Evolutionary conservation across 2,329 filamentous ascomycete genomes (phyloP), one percentile per base, ranked within the genome.

Genomic region (Exophiala oligosperma): DNA sequence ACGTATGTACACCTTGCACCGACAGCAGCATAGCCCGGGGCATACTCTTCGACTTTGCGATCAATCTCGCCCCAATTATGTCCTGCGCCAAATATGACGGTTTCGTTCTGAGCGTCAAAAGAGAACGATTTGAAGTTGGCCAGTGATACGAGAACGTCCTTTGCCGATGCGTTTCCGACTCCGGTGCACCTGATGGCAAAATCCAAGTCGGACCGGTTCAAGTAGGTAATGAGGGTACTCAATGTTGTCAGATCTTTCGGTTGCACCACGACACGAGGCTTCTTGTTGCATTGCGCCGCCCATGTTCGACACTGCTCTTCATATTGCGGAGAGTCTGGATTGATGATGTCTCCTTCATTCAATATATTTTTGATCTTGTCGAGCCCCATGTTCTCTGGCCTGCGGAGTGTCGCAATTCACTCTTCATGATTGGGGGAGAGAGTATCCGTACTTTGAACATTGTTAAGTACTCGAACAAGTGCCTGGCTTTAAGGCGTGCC

Each of bases 51-150:
- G 56, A 77, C 65, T 38, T 73, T 68, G 4, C 54, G 54, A 57
- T 76, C 73, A 5, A 73, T 69, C 24, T 75, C 68, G 4, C 68
- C 65, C 74, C 75, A 78, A 14, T 66, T 62, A 48, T 71, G 66
- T 3, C 75, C 75, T 1, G 71, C 70, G 2, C 74, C 75, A 12
- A 77, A 52, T 1, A 64, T 69, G 8, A 73, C 68, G 4, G 64
- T 68, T 37, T 74, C 70, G 0, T 67, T 59, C 4, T 66, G 59
- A 1, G 54, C 26, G 54, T 74, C 68, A 52, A 74, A 75, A 11
- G 67, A 57, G 56, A 77, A 76, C 1, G 56, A 58, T 41, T 75
- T 68, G 56, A 77, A 77, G 3, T 66, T 70, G 1, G 68, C 68
- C 61, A 73, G 71, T 52, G 68, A 74, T 35, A 77, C 62, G 6